phyloP scores from a whole-genome alignment of 768 basidiomycete genomes.

The Pisolithus tinctorius region DNA sequence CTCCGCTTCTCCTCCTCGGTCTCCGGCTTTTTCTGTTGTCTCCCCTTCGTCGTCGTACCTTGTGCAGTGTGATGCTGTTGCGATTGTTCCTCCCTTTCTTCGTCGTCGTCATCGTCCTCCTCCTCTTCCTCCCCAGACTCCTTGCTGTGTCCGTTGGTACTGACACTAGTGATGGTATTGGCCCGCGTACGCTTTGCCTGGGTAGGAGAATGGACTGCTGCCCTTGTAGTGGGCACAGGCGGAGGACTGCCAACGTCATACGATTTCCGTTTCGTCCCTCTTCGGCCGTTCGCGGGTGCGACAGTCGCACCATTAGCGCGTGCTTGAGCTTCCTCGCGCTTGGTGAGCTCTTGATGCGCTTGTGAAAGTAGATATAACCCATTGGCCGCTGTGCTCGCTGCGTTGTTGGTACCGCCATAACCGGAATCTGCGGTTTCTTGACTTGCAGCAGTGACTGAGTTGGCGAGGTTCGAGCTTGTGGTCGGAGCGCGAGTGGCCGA shows the following conservation, averaged over 20 bases:
- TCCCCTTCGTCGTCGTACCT: constrained; percentile 8
- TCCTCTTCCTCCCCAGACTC: constrained; percentile 29
- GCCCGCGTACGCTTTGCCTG: constrained; percentile 35
- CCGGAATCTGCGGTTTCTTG: constrained; percentile 24
- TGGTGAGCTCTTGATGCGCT: constrained; percentile 93
- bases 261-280: constrained; percentile 66
- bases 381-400: constrained; percentile 73
- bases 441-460: constrained; percentile 28
- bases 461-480: constrained; percentile 30
- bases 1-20: constrained; percentile 97
- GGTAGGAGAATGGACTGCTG: constrained; percentile 17
- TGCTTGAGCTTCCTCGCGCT: constrained; percentile 82
- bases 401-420: constrained; percentile 43
- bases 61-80: constrained; percentile 12
- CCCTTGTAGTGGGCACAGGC: constrained; percentile 19
- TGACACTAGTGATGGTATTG: constrained; percentile 25
- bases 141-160: constrained; percentile 29
- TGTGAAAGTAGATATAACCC: constrained; percentile 91
- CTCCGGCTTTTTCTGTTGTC: constrained; percentile 68
- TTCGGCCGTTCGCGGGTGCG: constrained; percentile 28
- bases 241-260: constrained; percentile 40
- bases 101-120: constrained; percentile 36
- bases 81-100: constrained; percentile 23
- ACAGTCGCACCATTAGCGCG: constrained; percentile 41
- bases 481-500: constrained; percentile 26